A percentile compares a stretch with the other conserved stretches of the same genome.
Evolutionary conservation across 2,329 filamentous ascomycete species (phyloP).

Genomic region (Ilyonectria sp.): DNA sequence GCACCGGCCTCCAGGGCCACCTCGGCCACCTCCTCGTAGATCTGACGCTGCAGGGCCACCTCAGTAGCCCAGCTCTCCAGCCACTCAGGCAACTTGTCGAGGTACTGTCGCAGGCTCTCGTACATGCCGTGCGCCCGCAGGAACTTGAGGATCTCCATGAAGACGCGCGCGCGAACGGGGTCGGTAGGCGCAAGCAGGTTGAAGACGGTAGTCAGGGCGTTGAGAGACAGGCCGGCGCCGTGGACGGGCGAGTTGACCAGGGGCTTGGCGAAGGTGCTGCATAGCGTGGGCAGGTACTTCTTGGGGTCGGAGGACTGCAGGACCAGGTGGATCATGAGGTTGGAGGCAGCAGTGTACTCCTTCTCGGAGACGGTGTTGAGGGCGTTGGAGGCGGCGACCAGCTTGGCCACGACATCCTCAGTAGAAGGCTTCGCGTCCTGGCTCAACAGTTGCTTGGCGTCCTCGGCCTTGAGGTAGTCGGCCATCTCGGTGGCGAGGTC

Average conservation of each 20-base stretch:
- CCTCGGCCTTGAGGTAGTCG: conserved; percentile 89
- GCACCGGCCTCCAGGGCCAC: conserved; percentile 85
- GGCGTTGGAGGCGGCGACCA: conserved; percentile 83
- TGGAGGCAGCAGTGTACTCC: conserved; percentile 96
- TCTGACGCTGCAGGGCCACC: conserved; percentile 85
- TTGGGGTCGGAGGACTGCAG: conserved; percentile 88
- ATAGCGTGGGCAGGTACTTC: conserved; percentile 89
- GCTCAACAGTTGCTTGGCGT: conserved; percentile 82
- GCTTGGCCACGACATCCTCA: conserved; percentile 90
- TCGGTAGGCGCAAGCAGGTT: conserved; percentile 87
- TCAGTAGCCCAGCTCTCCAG: conserved; percentile 86
- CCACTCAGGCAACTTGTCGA: conserved; percentile 88
- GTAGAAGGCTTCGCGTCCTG: conserved; percentile 76
- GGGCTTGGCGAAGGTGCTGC: conserved; percentile 89
- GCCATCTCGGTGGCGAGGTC: conserved; percentile 96
- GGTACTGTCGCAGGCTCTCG: conserved; percentile 85
- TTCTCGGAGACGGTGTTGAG: conserved; percentile 93
- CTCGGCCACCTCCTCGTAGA: conserved; percentile 88
- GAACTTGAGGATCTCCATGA: conserved; percentile 89
- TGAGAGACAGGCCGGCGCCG: conserved; percentile 88
- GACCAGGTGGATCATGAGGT: conserved; percentile 94
- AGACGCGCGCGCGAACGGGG: conserved; percentile 89
- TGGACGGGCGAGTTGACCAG: conserved; percentile 89
- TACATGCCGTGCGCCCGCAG: conserved; percentile 83
- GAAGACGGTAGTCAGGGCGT: conserved; percentile 95